A percentile compares a stretch with the other conserved stretches of the same genome.
Evolutionary conservation across 768 basidiomycete species (phyloP).

Genomic region (Auriscalpium microsporum): DNA sequence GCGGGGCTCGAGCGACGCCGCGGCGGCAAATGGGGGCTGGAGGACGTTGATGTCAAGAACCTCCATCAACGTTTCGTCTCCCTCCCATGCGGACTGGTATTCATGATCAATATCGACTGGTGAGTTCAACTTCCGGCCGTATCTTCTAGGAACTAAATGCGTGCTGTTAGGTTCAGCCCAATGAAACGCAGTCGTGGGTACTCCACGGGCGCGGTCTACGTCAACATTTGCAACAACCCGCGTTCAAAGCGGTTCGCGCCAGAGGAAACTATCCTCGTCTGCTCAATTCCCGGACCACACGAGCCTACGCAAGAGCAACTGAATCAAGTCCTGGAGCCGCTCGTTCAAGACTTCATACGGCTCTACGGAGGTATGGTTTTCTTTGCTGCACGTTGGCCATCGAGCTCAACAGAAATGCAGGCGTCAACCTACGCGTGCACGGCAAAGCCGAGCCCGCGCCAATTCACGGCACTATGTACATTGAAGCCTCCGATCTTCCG

Average conservation of each 20-base stretch:
- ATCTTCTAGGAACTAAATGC: background rate
- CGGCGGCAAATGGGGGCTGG: constrained; percentile 10
- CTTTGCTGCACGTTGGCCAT: background rate
- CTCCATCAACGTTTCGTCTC: constrained; percentile 18
- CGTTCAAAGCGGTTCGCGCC: constrained; percentile 10
- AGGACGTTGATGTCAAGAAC: constrained; percentile 17
- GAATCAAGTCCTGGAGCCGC: background rate
- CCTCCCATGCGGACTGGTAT: constrained; percentile 16
- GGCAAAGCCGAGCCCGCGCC: background rate
- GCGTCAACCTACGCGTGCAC: background rate
- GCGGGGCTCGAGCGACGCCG: constrained; percentile 16
- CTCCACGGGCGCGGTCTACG: constrained; percentile 21
- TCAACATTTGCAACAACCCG: constrained; percentile 17
- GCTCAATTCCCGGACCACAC: background rate
- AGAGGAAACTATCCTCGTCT: constrained; percentile 14
- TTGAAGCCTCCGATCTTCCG: background rate
- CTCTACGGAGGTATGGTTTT: background rate
- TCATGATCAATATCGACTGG: no score
- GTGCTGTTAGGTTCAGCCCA: constrained; percentile 15
- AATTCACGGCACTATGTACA: background rate
- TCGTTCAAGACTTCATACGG: background rate
- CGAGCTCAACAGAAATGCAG: background rate
- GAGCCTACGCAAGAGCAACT: background rate
- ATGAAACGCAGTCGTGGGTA: constrained; percentile 4
- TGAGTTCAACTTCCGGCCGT: constrained; percentile 21